Evolutionary conservation across 805 yeast genomes (phyloP), one percentile per base, ranked within the genome.

Genomic region (Yarrowia divulgata): DNA sequence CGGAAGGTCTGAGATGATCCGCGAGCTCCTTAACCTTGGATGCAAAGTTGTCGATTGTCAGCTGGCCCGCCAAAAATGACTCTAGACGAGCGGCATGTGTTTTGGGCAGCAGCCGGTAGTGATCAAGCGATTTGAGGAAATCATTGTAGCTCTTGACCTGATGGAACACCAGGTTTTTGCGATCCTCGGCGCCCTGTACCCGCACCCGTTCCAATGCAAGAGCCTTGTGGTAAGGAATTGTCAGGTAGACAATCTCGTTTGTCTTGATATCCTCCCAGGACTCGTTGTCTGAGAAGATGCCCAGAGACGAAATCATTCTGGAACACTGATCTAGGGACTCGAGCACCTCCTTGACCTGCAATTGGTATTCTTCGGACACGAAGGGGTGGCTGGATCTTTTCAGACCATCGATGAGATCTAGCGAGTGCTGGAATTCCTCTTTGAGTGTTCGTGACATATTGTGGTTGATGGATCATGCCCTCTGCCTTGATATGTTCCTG

Each of bases 221-320:
- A 8, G 87, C 96, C 45, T 90, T 73, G 72, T 87, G 84, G 75
- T 82, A 92, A 71, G 88, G 87, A 1, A 89, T 74, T 5, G 85
- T 79, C 19, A 91, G 75, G 72, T 85, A 90, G 69, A 85, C 86
- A 19, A 93, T 75, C 54, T 90, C 87, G 6, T 79, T 76, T 0
- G 96, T 89, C 48, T 84, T 81, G 12, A 93, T 74, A 73, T 93
- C 98, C 0, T 87, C 90, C 1, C 90, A 70, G 0, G 82, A 74
- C 75, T 93, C 97, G 76, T 91, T 91, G 13, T 79, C 78, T 73
- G 94, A 89, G 79, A 90, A 92, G 32, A 92, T 76, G 2, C 87
- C 81, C 18, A 87, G 77, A n/a, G 79, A 78, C 13, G 81, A 79
- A 0, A 88, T 81, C 13, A 80, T 75, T 1, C 73, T 71, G 71